These are phyloP conservation scores for Vicia faba DNA, from an alignment of 306 rosid species.

Conservation along the genomic window DNA sequence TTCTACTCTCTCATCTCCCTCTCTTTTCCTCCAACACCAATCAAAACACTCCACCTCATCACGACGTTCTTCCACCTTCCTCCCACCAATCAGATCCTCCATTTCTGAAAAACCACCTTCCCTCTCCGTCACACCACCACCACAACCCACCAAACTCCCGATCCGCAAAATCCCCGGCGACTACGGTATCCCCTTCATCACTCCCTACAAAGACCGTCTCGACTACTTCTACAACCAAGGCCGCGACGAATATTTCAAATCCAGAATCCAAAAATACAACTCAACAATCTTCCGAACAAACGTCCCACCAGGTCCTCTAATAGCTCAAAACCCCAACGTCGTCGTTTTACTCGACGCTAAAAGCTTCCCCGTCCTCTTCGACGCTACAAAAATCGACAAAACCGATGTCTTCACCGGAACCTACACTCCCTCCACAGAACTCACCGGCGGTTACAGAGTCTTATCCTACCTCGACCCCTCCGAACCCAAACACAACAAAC, in stretches of 20 bases:
- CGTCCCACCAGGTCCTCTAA: constrained; percentile 85
- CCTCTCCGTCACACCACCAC: constrained; percentile 19
- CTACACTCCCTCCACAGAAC: constrained; percentile 73
- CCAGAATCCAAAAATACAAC: constrained; percentile 65
- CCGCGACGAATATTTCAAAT: constrained; percentile 79
- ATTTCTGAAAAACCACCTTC: constrained; percentile 56
- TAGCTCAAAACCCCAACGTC: constrained; percentile 59
- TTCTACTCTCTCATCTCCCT: constrained; percentile 39
- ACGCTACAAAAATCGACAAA: constrained; percentile 68
- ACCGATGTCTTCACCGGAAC: constrained; percentile 87
- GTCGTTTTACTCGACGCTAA: constrained; percentile 78
- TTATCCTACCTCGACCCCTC: constrained; percentile 90
- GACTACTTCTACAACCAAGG: constrained; percentile 95
- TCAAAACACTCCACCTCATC: constrained; percentile 8
- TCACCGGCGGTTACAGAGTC: constrained; percentile 84
- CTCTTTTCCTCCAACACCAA: constrained; percentile 48
- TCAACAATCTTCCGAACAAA: constrained; percentile 84
- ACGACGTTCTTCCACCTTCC: background rate
- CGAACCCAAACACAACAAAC: constrained; percentile 70
- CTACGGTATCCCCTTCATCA: constrained; percentile 68
- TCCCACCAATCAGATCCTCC: constrained; percentile 48
- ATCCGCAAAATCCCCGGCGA: constrained; percentile 77
- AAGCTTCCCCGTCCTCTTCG: constrained; percentile 80
- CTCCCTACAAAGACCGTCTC: constrained; percentile 59
- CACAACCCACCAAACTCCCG: constrained; percentile 49